Conservation (phyloP, 2,329 filamentous ascomycete genomes). For the Penicillium polonicum region DNA sequence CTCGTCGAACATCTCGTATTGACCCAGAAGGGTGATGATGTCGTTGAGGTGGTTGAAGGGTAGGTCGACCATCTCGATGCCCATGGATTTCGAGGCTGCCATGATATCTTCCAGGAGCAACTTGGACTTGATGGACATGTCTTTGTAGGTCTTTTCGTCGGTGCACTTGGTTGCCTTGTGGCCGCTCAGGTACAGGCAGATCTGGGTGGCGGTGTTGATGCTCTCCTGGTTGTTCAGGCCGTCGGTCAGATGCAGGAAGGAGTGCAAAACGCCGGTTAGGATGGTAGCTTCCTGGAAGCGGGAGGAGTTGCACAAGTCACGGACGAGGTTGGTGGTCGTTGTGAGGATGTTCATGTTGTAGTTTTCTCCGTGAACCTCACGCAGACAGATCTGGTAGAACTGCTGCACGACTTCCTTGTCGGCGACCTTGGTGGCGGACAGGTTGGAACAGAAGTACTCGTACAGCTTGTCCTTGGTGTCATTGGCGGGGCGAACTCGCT, state of each 20-base stretch:
- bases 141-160: constrained; percentile 26
- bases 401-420: constrained; percentile 32
- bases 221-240: constrained; percentile 33
- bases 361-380: constrained; percentile 31
- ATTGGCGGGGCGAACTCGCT: constrained; percentile 30
- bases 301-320: constrained; percentile 31
- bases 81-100: constrained; percentile 28
- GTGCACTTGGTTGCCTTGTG: constrained; percentile 33
- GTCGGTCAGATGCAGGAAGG: constrained; percentile 36
- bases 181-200: constrained; percentile 39
- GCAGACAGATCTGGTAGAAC: constrained; percentile 35
- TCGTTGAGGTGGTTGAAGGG: constrained; percentile 39
- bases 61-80: constrained; percentile 36
- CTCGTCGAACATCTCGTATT: constrained; percentile 40
- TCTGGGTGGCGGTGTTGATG: constrained; percentile 38
- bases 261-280: constrained; percentile 35
- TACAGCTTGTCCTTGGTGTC: constrained; percentile 36
- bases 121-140: constrained; percentile 36
- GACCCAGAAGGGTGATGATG: constrained; percentile 38
- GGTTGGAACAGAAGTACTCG: constrained; percentile 38
- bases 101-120: constrained; percentile 37
- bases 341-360: constrained; percentile 35
- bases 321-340: constrained; percentile 28
- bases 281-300: constrained; percentile 37
- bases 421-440: constrained; percentile 29